phyloP scores from a whole-genome alignment of 345 rosid species.

The Dovyalis caffra region DNA sequence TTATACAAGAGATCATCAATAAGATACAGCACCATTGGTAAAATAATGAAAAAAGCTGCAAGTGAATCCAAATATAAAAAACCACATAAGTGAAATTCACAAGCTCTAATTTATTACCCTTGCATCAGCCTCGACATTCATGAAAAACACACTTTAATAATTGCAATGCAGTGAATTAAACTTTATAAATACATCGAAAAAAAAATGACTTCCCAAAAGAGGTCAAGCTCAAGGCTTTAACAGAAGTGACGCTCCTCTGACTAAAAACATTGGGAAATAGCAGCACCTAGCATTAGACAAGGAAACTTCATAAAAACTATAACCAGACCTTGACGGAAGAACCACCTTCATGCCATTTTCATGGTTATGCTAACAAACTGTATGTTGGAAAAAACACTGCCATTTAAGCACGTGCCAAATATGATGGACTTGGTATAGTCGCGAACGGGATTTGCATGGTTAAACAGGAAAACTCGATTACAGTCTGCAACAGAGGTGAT shows the following conservation, averaged over 20 bases:
- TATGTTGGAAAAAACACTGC: too few relatives aligned
- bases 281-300: too few relatives aligned
- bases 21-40: not conserved
- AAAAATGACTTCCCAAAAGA: not conserved
- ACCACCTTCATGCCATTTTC: too few relatives aligned
- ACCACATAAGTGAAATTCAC: not conserved
- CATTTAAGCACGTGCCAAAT: too few relatives aligned
- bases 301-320: too few relatives aligned
- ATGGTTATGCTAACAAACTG: too few relatives aligned
- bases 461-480: too few relatives aligned
- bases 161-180: not conserved
- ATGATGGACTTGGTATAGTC: too few relatives aligned
- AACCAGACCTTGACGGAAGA: too few relatives aligned
- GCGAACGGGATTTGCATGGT: too few relatives aligned
- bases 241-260: not conserved
- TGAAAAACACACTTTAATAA: not conserved
- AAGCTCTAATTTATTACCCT: not conserved
- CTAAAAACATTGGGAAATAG: not conserved
- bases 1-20: constrained; percentile 4
- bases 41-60: not conserved
- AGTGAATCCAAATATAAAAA: not conserved
- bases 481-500: too few relatives aligned
- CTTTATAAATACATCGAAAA: not conserved
- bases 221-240: not conserved
- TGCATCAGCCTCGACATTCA: not conserved